Conservation (phyloP, 2,329 filamentous ascomycete genomes). For the Aspergillus ibericus region DNA sequence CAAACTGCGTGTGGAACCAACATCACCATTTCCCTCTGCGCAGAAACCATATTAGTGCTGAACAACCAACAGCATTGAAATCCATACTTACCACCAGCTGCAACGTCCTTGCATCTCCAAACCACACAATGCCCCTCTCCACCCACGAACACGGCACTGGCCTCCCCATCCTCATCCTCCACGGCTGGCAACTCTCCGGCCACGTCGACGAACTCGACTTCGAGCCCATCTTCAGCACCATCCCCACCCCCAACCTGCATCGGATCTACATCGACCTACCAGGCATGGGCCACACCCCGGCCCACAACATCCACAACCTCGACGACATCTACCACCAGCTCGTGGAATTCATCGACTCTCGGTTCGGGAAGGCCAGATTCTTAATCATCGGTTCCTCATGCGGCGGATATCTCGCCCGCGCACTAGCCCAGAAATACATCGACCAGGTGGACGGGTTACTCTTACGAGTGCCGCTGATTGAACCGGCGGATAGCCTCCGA, state of each 20-base stretch:
- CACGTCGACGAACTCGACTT: constrained; percentile 27
- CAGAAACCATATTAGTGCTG: no score
- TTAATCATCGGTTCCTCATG: constrained; percentile 29
- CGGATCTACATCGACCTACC: constrained; percentile 33
- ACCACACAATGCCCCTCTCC: constrained; percentile 21
- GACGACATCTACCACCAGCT: constrained; percentile 29
- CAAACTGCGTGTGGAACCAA: no score
- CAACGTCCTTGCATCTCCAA: no score
- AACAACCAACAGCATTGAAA: no score
- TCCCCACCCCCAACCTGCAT: constrained; percentile 15
- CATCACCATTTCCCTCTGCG: no score
- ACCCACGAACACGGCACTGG: constrained; percentile 27
- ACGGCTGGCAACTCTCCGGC: constrained; percentile 28
- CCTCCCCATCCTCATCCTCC: constrained; percentile 29
- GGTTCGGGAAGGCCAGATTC: constrained; percentile 25
- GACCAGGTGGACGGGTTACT: constrained; percentile 28
- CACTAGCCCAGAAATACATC: constrained; percentile 27
- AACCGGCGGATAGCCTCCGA: constrained; percentile 23
- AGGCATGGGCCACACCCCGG: constrained; percentile 30
- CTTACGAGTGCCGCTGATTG: constrained; percentile 29
- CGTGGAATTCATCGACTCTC: constrained; percentile 28
- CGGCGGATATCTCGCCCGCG: constrained; percentile 30
- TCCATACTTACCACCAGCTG: no score
- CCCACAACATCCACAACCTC: constrained; percentile 25
- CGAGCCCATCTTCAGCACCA: constrained; percentile 29